phyloP scores from a whole-genome alignment of 441 rosid genomes.

The Erodium moschatum region DNA sequence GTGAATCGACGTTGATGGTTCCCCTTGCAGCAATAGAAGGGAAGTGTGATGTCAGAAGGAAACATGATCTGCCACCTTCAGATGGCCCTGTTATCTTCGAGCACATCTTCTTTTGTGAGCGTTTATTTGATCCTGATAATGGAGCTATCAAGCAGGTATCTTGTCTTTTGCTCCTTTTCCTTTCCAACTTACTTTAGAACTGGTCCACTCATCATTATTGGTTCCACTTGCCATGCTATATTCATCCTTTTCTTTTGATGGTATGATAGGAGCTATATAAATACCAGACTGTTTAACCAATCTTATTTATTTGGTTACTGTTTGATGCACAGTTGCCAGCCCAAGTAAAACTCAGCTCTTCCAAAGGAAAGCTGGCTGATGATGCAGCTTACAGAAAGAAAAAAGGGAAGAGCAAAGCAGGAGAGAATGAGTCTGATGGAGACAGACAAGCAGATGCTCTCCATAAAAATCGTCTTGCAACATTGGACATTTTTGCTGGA shows the following conservation, averaged over 20 bases:
- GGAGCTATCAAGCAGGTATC: conserved; percentile 30
- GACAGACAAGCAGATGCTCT: conserved; percentile 34
- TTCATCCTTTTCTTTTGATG: not conserved
- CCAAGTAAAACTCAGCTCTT: conserved; percentile 42
- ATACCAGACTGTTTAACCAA: not conserved
- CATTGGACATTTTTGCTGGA: conserved; percentile 84
- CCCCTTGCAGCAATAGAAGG: conserved; percentile 24
- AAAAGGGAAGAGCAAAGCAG: conserved; percentile 71
- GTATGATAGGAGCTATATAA: not conserved
- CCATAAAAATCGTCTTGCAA: conserved; percentile 38
- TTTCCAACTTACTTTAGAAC: not conserved
- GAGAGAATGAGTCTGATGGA: conserved; percentile 33
- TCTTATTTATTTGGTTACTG: not conserved
- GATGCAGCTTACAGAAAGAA: conserved; percentile 56
- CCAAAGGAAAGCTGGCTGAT: conserved; percentile 31
- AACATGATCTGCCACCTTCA: conserved; percentile 23
- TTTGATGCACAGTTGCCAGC: conserved; percentile 48
- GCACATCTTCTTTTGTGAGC: conserved; percentile 28
- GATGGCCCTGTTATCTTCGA: conserved; percentile 22
- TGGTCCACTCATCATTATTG: not conserved
- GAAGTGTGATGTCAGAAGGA: conserved; percentile 29
- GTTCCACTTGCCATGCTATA: not conserved
- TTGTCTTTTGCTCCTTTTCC: not conserved
- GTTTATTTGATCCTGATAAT: conserved; percentile 25
- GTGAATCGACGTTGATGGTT: conserved; percentile 20